These are phyloP conservation scores for Mycena venus DNA, from an alignment of 768 basidiomycete species.

Conservation along the genomic window DNA sequence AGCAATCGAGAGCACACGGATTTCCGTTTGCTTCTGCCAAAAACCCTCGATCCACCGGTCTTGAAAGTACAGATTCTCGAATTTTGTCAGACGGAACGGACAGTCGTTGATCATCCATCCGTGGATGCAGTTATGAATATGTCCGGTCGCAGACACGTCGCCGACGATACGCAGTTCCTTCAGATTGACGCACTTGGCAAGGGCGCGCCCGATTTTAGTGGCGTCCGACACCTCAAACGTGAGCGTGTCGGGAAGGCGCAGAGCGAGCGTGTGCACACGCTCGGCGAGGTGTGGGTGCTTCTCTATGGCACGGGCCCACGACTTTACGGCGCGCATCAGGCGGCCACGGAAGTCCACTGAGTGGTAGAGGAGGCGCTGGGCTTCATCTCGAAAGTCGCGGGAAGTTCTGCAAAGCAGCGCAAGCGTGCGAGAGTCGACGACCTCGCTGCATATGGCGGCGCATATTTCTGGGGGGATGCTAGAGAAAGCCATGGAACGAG, in stretches of 20 bases:
- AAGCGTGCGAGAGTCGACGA: neutral
- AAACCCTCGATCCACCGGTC: neutral
- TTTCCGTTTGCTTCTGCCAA: conserved; percentile 7
- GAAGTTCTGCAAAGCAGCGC: neutral
- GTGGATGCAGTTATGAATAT: neutral
- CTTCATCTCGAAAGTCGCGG: neutral
- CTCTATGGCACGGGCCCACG: conserved; percentile 1
- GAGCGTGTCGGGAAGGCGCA: neutral
- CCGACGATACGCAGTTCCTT: neutral
- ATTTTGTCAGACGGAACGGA: neutral
- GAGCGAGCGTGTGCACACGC: neutral
- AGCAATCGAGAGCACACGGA: neutral
- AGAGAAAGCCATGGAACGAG: neutral
- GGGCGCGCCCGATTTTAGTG: conserved; percentile 5
- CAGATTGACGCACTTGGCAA: conserved; percentile 9
- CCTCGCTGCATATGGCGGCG: neutral
- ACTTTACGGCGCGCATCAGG: neutral
- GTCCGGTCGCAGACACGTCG: neutral
- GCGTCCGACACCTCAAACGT: neutral
- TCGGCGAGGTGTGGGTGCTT: conserved; percentile 7
- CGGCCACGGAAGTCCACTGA: neutral
- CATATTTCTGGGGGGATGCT: conserved; percentile 9
- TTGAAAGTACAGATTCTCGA: conserved; percentile 4
- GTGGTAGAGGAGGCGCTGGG: conserved; percentile 9
- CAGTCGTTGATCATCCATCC: conserved; percentile 15